Conservation (phyloP, 495 filamentous ascomycete genomes). For the Coniosporium apollinis region DNA sequence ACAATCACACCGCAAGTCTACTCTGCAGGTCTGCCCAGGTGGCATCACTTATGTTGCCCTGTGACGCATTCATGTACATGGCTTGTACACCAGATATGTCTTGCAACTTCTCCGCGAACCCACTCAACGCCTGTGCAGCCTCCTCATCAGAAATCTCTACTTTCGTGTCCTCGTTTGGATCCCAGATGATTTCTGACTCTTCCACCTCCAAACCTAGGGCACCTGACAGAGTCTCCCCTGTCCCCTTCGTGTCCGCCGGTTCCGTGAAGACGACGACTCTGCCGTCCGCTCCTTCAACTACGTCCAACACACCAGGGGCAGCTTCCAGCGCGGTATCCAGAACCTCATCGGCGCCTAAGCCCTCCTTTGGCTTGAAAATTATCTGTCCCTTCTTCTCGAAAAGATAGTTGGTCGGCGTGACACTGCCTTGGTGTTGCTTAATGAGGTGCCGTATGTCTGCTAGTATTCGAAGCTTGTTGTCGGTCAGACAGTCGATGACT, state of each 20-base stretch:
- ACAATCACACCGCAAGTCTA: slow-evolving; percentile 11
- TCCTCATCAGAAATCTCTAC: slow-evolving; percentile 32
- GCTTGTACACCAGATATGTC: slow-evolving; percentile 26
- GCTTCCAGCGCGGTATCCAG: slow-evolving; percentile 75
- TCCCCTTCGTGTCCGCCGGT: slow-evolving; percentile 46
- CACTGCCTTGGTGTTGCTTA: slow-evolving; percentile 48
- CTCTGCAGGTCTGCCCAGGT: slow-evolving; percentile 15
- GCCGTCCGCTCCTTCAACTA: slow-evolving; percentile 52
- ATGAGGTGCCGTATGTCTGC: slow-evolving; percentile 51
- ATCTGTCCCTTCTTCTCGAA: slow-evolving; percentile 67
- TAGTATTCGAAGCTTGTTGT: slow-evolving; percentile 55
- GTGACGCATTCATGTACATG: slow-evolving; percentile 15
- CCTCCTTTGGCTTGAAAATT: slow-evolving; percentile 46
- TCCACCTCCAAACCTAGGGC: slow-evolving; percentile 44
- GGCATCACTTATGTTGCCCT: slow-evolving; percentile 11
- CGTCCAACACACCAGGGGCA: slow-evolving; percentile 68
- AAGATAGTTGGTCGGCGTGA: slow-evolving; percentile 61
- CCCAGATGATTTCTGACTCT: slow-evolving; percentile 68
- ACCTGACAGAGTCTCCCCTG: slow-evolving; percentile 43
- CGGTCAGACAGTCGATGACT: slow-evolving; percentile 71
- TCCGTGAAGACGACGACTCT: slow-evolving; percentile 61
- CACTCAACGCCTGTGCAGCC: slow-evolving; percentile 30
- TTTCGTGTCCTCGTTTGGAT: slow-evolving; percentile 62
- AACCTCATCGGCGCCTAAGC: slow-evolving; percentile 48
- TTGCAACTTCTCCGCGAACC: slow-evolving; percentile 34